A percentile compares a stretch with the other conserved stretches of the same genome.
Evolutionary conservation across 2,329 filamentous ascomycete genomes (phyloP).

Genomic region (Emmonsiellopsis sp.): DNA sequence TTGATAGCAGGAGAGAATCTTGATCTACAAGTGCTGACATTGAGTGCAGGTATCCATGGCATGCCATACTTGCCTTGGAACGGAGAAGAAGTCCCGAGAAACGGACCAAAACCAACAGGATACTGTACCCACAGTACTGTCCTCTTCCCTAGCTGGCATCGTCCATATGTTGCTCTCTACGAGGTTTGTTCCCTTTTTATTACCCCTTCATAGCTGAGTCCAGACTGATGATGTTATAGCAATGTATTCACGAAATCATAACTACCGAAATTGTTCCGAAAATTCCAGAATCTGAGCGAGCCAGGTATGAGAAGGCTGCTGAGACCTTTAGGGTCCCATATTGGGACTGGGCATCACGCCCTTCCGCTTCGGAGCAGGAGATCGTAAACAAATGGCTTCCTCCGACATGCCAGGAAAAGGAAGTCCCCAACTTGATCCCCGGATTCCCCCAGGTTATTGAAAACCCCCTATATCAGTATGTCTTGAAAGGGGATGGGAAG

Average conservation of each 20-base stretch:
- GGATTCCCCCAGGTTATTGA: constrained; percentile 27
- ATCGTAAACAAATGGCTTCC: constrained; percentile 28
- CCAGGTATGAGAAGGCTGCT: constrained; percentile 38
- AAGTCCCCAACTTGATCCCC: constrained; percentile 34
- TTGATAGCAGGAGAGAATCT: not conserved
- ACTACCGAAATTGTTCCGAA: constrained; percentile 28
- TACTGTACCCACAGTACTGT: constrained; percentile 71
- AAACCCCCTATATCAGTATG: constrained; percentile 40
- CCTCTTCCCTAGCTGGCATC: constrained; percentile 76
- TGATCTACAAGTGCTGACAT: not conserved
- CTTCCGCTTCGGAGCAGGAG: constrained; percentile 18
- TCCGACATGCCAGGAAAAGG: constrained; percentile 18
- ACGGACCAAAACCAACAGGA: constrained; percentile 47
- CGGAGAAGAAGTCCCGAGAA: constrained; percentile 13
- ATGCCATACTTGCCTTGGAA: constrained; percentile 5
- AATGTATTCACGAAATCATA: constrained; percentile 27
- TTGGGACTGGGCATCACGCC: constrained; percentile 39
- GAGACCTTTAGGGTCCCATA: constrained; percentile 35
- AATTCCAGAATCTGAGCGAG: constrained; percentile 38
- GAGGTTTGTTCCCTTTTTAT: constrained; percentile 34
- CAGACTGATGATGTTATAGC: constrained; percentile 15
- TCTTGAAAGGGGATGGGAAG: constrained; percentile 15
- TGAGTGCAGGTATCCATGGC: constrained; percentile 1
- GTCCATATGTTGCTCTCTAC: constrained; percentile 61
- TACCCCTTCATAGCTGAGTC: not conserved